A percentile compares a stretch with the other conserved stretches of the same genome.
Evolutionary conservation across 345 rosid genomes (phyloP).

Genomic region (Populus alba): DNA sequence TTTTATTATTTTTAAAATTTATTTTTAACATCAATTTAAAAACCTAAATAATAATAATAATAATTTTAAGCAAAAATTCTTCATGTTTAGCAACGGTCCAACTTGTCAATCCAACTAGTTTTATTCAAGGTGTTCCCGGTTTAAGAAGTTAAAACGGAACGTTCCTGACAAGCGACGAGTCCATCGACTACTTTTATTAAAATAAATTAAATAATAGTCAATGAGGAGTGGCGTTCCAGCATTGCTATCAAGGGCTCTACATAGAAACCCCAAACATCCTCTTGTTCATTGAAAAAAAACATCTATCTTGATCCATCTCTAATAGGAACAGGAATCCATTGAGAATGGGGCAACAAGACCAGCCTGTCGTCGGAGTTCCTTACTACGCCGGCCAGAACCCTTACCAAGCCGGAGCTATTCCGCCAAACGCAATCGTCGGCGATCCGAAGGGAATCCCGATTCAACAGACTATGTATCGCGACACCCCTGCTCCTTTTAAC

Average conservation of each 20-base stretch:
- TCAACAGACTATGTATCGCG: constrained; percentile 80
- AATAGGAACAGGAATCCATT: not conserved
- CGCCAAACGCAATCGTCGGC: constrained; percentile 68
- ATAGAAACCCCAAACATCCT: not conserved
- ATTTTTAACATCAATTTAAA: too few relatives aligned
- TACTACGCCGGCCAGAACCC: constrained; percentile 60
- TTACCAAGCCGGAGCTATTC: constrained; percentile 66
- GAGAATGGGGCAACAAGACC: constrained; percentile 49
- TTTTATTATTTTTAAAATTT: too few relatives aligned
- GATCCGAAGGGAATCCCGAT: constrained; percentile 78
- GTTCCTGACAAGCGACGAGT: too few relatives aligned
- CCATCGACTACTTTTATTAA: too few relatives aligned
- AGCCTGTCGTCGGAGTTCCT: constrained; percentile 71
- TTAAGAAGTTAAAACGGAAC: too few relatives aligned
- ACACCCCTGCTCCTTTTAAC: constrained; percentile 93
- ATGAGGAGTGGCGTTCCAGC: not conserved
- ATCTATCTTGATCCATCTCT: not conserved
- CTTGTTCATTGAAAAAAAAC: not conserved
- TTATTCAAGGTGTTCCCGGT: too few relatives aligned
- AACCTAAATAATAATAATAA: too few relatives aligned
- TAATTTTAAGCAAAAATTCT: too few relatives aligned
- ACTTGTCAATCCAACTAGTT: not conserved
- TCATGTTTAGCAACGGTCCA: not conserved
- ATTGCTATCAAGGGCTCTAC: not conserved
- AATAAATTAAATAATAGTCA: too few relatives aligned